Conservation (phyloP, 2,329 filamentous ascomycete species). For the Stachybotrys chlorohalonatus region DNA sequence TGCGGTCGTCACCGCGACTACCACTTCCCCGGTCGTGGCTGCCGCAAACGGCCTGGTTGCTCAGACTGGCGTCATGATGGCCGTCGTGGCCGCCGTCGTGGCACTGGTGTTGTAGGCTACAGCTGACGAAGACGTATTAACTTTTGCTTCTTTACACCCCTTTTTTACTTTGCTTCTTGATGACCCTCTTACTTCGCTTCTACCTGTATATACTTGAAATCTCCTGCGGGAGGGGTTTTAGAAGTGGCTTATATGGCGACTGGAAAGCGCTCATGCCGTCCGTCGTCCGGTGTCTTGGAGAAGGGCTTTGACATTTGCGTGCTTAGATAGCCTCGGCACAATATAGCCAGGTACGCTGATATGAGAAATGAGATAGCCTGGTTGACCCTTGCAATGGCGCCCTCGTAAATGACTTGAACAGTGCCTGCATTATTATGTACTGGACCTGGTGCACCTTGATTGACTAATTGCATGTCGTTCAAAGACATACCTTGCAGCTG, state of each 20-base stretch:
- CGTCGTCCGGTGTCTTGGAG: not conserved
- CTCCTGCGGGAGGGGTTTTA: conserved; percentile 1
- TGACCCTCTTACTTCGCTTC: conserved; percentile 1
- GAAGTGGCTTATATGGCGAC: not conserved
- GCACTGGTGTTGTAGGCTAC: conserved; percentile 24
- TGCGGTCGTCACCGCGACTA: conserved; percentile 5
- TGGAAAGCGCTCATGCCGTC: not conserved
- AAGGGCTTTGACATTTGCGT: not conserved
- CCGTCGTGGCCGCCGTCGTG: conserved; percentile 26
- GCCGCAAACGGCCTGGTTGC: conserved; percentile 26
- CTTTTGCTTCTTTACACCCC: not conserved
- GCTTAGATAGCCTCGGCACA: not conserved
- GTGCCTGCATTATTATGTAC: too few relatives aligned
- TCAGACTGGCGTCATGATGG: conserved; percentile 26
- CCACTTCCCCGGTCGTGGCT: conserved; percentile 9
- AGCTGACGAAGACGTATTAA: not conserved
- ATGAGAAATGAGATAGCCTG: not conserved
- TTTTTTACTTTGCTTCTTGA: not conserved
- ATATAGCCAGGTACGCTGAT: not conserved
- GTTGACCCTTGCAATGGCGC: too few relatives aligned
- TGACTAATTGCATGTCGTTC: too few relatives aligned
- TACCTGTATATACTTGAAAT: conserved; percentile 10
- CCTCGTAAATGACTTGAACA: too few relatives aligned
- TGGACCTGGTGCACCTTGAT: too few relatives aligned
- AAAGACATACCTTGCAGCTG: too few relatives aligned